Base-by-base conservation (phyloP, 768 basidiomycete genomes). In the Boletus fagicola region DNA sequence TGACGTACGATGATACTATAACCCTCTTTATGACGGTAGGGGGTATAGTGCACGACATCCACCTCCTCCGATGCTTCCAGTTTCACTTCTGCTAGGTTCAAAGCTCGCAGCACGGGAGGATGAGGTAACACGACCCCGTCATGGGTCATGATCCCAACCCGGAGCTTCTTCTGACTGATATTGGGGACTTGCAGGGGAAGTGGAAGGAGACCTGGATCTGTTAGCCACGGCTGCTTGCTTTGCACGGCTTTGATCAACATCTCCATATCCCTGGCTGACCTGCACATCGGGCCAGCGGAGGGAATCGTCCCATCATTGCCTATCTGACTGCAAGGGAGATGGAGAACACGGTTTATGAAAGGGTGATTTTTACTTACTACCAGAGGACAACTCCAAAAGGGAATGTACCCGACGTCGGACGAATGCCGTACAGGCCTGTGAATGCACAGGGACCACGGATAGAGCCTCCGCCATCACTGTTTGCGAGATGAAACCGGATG, bases 31-130 rank as follows among this genome's bases (percentile, higher is more conserved):
- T 79, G 77, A 16, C 72, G 62, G 57, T 66, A 68, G 6, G 77
- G 73, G n/a, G 39, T 28, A 53, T 77, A 81, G 33, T 70, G 67
- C 12, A 74, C 59, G 47, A 78, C 70, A 56, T 74, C 75, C 51
- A 71, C 75, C 52, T 60, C 67, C 1, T 67, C 58, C 13, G 74
- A 71, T 0, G 65, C 66, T 39, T 62, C 62, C 38, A 82, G 64
- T n/a, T 72, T 77, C 30, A 62, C 66, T 59, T 73, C 76, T 4
- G 68, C 65, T 26, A 71, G 53, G 31, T 73, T 64, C 52, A 83
- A 57, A 5, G 78, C 80, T 7, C 80, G 71, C 15, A 62, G 54
- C 42, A 76, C 63, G 0, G 81, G 80, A 20, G 80, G 77, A 8
- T 74, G 71, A 7, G 80, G 78, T 39, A 66, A 54, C 3, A 75